Conservation (phyloP, 2,329 filamentous ascomycete species). For the Ceratocystis harringtonii region DNA sequence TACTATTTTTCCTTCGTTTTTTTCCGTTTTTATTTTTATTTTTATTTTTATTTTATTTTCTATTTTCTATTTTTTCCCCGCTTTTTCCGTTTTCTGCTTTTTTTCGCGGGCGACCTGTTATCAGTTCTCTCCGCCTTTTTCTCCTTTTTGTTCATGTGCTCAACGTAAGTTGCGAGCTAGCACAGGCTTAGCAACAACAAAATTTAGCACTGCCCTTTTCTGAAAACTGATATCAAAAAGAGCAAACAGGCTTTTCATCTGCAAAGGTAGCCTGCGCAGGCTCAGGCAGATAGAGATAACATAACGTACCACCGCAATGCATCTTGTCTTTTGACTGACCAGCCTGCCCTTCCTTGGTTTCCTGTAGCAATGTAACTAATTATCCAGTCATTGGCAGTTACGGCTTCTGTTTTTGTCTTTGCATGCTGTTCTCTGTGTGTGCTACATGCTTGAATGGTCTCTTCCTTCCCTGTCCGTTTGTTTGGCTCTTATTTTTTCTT, state of each 20-base stretch:
- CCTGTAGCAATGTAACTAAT: not conserved
- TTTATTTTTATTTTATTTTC: not conserved
- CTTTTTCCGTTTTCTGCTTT: not conserved
- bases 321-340: not conserved
- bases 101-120: not conserved
- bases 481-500: not conserved
- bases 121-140: not conserved
- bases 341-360: not conserved
- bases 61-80: not conserved
- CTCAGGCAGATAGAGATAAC: not conserved
- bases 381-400: not conserved
- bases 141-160: not conserved
- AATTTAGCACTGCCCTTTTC: not conserved
- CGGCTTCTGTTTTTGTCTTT: not conserved
- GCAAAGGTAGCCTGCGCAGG: not conserved
- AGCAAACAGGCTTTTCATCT: not conserved
- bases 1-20: not conserved
- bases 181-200: not conserved
- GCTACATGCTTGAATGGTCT: not conserved
- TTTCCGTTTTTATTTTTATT: too few species aligned
- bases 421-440: not conserved
- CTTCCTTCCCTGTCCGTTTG: not conserved
- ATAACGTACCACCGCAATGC: not conserved
- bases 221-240: not conserved
- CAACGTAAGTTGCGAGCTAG: not conserved